Percentiles rank a stretch among this genome's conserved stretches.
Evolutionary conservation across 2,329 filamentous ascomycete genomes (phyloP).

Genomic region (Tothia fuscella): DNA sequence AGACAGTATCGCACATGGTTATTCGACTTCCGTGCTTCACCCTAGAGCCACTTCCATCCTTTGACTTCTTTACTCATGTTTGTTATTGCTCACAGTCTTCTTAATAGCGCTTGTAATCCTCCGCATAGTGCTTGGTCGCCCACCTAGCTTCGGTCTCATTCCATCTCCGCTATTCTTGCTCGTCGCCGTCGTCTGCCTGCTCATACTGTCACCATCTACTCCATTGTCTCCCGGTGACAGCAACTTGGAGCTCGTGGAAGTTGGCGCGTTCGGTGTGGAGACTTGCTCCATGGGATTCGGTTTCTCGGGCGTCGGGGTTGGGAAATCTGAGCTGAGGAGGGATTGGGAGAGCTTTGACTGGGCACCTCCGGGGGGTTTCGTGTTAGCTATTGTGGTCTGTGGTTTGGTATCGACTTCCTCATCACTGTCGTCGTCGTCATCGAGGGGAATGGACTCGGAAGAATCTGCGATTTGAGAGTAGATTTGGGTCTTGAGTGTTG

Average conservation of each 20-base stretch:
- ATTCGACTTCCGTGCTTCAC: no score
- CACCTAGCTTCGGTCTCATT: conserved; percentile 5
- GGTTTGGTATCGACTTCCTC: background rate
- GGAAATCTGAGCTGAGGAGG: background rate
- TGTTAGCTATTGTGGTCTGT: background rate
- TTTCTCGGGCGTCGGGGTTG: conserved; percentile 7
- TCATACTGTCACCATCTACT: background rate
- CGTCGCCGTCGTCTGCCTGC: background rate
- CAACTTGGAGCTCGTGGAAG: background rate
- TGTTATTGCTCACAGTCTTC: conserved; percentile 2
- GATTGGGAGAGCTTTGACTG: background rate
- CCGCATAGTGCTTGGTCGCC: conserved; percentile 9
- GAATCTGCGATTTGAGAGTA: conserved; percentile 4
- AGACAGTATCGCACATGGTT: no score
- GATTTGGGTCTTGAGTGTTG: conserved; percentile 7
- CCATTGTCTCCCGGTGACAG: background rate
- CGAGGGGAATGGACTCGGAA: conserved; percentile 8
- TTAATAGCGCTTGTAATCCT: conserved; percentile 8
- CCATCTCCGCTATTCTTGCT: background rate
- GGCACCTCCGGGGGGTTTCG: background rate
- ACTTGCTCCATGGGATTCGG: background rate
- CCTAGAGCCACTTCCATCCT: no score
- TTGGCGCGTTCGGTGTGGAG: background rate
- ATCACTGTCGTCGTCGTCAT: background rate
- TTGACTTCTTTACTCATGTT: background rate